Percentiles rank a stretch among this genome's conserved stretches.
phyloP scores from a whole-genome alignment of 1,139 yeast genomes.

The Geotrichum fermentans region DNA sequence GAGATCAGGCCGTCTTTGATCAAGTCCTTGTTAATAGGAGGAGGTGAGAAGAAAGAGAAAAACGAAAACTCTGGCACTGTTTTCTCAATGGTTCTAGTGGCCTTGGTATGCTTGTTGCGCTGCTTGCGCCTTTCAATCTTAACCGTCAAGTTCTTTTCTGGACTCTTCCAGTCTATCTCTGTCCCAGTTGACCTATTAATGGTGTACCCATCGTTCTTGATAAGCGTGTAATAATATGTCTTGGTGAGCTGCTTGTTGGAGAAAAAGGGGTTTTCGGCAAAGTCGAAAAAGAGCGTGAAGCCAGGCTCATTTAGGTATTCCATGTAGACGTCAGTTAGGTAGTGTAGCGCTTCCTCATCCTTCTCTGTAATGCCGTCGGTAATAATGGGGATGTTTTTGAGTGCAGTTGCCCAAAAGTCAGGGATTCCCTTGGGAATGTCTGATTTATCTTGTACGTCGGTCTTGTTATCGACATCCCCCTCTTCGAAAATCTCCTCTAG shows the following conservation, averaged over 20 bases:
- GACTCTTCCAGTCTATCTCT: conserved; percentile 76
- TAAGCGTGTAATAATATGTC: conserved; percentile 65
- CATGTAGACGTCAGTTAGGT: conserved; percentile 67
- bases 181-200: conserved; percentile 96
- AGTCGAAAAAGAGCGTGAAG: conserved; percentile 78
- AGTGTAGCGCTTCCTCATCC: conserved; percentile 79
- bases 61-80: conserved; percentile 88
- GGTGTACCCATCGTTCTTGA: conserved; percentile 67
- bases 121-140: conserved; percentile 92
- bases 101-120: conserved; percentile 95
- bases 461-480: conserved; percentile 38
- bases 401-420: conserved; percentile 92
- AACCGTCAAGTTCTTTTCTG: conserved; percentile 79
- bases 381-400: conserved; percentile 78
- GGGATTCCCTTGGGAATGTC: conserved; percentile 67
- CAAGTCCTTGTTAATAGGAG: too few species aligned
- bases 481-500: conserved; percentile 41
- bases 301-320: conserved; percentile 87
- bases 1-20: too few species aligned
- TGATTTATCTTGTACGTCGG: conserved; percentile 40
- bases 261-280: conserved; percentile 71
- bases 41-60: conserved; percentile 81
- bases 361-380: conserved; percentile 85
- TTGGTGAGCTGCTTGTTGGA: conserved; percentile 66
- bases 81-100: conserved; percentile 93